phyloP scores from a whole-genome alignment of 257 asterid species.

The Solanum ahanhuiri region DNA sequence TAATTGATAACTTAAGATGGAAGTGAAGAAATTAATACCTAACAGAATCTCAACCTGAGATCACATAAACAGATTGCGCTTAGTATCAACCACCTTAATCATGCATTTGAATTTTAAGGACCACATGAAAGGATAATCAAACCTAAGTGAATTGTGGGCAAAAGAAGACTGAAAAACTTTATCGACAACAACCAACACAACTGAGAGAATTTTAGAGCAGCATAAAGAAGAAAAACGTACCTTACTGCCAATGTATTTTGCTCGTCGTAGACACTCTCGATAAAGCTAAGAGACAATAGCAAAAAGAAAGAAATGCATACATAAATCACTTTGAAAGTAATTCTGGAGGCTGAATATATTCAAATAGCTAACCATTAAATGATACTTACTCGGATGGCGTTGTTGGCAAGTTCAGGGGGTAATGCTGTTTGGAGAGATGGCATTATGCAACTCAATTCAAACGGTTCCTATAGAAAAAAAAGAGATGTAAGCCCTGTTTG shows the following conservation, averaged over 20 bases:
- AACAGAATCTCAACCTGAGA: background rate
- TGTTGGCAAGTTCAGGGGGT: conserved; percentile 96
- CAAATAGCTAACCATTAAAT: background rate
- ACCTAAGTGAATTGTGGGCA: background rate
- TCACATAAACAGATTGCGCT: background rate
- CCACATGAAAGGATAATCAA: background rate
- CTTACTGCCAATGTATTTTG: conserved; percentile 80
- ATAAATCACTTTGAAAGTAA: background rate
- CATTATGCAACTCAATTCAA: conserved; percentile 21
- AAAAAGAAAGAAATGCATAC: background rate
- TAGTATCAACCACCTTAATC: background rate
- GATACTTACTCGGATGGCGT: conserved; percentile 53
- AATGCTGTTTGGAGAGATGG: conserved; percentile 84
- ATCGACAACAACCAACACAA: background rate
- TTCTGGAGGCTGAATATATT: background rate
- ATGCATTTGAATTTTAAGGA: background rate
- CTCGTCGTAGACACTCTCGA: conserved; percentile 88
- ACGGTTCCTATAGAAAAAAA: background rate
- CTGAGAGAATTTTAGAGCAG: background rate
- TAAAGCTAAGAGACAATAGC: conserved; percentile 49
- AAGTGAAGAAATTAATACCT: background rate
- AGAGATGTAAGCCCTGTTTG: background rate
- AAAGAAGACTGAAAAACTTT: background rate
- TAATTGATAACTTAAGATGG: background rate
- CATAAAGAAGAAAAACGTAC: conserved; percentile 21